These are phyloP conservation scores for Imleria badia DNA, from an alignment of 768 basidiomycete genomes.

Conservation along the genomic window DNA sequence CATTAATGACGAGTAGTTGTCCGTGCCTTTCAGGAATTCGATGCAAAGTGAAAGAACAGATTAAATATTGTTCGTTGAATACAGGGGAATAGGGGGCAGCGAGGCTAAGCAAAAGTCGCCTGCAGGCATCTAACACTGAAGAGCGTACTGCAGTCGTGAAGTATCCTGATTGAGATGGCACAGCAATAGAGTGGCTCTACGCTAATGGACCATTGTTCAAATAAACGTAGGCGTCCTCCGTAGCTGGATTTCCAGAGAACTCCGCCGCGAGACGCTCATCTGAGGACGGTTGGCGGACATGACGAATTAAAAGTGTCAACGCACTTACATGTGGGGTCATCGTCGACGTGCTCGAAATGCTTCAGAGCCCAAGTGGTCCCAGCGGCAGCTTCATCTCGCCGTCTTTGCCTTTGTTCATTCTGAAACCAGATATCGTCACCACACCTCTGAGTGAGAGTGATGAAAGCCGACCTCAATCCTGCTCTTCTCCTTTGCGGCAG, in stretches of 20 bases:
- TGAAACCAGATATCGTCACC: slow-evolving; percentile 30
- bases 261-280: slow-evolving; percentile 66
- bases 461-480: slow-evolving; percentile 73
- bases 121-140: slow-evolving; percentile 6
- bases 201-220: slow-evolving; percentile 48
- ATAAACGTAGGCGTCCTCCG: slow-evolving; percentile 78
- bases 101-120: slow-evolving; percentile 17
- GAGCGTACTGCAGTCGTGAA: neutral
- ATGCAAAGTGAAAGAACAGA: slow-evolving; percentile 1
- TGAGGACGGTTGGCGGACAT: neutral
- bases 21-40: neutral
- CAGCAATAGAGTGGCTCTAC: slow-evolving; percentile 15
- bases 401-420: slow-evolving; percentile 90
- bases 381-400: slow-evolving; percentile 78
- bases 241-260: slow-evolving; percentile 62
- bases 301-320: neutral
- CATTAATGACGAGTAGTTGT: slow-evolving; percentile 6
- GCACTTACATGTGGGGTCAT: slow-evolving; percentile 70
- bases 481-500: slow-evolving; percentile 84
- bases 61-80: slow-evolving; percentile 16
- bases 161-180: slow-evolving; percentile 1
- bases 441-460: neutral
- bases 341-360: slow-evolving; percentile 71
- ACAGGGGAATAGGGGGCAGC: slow-evolving; percentile 9
- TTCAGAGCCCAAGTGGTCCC: slow-evolving; percentile 72